A percentile compares a stretch with the other conserved stretches of the same genome.
Evolutionary conservation across 2,329 filamentous ascomycete genomes (phyloP).

Genomic region (Pestalotiopsis fici): DNA sequence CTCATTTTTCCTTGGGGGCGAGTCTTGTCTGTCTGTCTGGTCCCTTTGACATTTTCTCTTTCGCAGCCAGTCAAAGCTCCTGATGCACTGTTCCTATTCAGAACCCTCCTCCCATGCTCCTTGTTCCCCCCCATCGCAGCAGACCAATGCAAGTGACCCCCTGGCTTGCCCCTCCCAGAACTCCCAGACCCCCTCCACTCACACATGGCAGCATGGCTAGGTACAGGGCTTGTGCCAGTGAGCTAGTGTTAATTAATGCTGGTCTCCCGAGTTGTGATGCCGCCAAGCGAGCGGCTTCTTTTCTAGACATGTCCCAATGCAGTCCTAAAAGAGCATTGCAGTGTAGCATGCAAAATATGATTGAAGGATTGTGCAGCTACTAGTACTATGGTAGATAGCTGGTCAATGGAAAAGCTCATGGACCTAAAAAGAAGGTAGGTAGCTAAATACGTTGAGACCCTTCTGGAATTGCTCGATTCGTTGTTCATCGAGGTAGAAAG

Average conservation of each 20-base stretch:
- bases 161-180: not conserved
- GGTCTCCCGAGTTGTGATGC: not conserved
- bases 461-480: not conserved
- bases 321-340: not conserved
- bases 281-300: not conserved
- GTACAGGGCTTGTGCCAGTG: not conserved
- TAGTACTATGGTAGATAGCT: not conserved
- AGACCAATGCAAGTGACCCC: too few species aligned
- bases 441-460: not conserved
- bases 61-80: not conserved
- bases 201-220: not conserved
- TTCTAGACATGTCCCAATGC: not conserved
- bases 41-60: not conserved
- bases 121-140: not conserved
- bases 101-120: not conserved
- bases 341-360: not conserved
- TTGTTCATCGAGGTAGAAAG: not conserved
- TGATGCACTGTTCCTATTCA: not conserved
- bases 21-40: too few species aligned
- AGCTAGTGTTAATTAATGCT: not conserved
- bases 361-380: not conserved
- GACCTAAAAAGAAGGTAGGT: not conserved
- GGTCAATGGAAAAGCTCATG: not conserved
- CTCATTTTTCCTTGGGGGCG: too few species aligned
- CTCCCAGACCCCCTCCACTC: not conserved